Evolutionary conservation across 257 asterid species (phyloP), one percentile per base, ranked within the genome.

Genomic region (Ligustrum vulgare): DNA sequence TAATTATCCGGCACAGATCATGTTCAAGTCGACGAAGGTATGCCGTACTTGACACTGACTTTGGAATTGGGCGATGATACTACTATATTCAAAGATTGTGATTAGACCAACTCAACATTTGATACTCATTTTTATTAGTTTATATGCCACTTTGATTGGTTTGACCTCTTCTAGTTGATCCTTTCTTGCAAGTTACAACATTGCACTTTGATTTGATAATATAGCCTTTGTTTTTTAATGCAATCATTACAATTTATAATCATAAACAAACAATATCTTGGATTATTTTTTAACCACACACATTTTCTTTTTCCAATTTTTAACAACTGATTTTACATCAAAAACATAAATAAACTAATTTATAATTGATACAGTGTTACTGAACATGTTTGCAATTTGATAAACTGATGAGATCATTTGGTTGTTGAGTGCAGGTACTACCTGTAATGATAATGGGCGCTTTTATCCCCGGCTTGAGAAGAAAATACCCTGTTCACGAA

Each of bases 391-490:
- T 18, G 31, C 54, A 72, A 18, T 13, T 72, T 11, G 16, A 35
- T 18, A 54, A 56, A 56, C 2, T 56, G 18, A 34, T 37, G 69
- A 39, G 20, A 28, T 77, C 10, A 33, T 69, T 72, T 76, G 45
- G 3, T 78, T 56, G 80, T 79, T 72, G 79, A 66, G 65, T 23
- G 8, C 67, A 94, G 98, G 97, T 94, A 18, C 82, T 94, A 7
- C 97, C 97, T 0, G 97, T 94, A 74, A 94, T 94, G 98, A 87
- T 94, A 72, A 92, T 94, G 98, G 98, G 98, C 1, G 92, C 98
- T 2, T 92, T 94, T 79, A 90, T 94, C 75, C 98, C 93, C 0
- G 97, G 98, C 4, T 80, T 92, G 85, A 92, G 97, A 80, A 85
- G 98, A 80, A 94, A 92, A 86, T 94, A 94, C 79, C 95, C 97